These are phyloP conservation scores for Podila minutissima DNA, from an alignment of 192 early-diverging fungal species.

Conservation along the genomic window DNA sequence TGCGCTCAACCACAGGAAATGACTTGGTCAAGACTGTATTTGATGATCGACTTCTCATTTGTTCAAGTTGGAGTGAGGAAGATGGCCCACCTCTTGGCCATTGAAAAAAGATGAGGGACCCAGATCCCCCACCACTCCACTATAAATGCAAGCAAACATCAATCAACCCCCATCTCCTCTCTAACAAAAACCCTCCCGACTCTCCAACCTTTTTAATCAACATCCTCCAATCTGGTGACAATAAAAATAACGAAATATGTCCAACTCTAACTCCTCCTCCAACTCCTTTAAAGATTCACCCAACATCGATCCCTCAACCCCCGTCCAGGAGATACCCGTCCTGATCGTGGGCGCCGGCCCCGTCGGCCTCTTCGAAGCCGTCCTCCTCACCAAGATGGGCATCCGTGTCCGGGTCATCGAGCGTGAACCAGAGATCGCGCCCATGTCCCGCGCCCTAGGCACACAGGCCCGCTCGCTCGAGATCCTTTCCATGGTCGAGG, in stretches of 20 bases:
- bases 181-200: background rate
- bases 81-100: too few species aligned
- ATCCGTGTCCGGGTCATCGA: constrained; percentile 39
- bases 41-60: too few species aligned
- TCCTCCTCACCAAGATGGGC: constrained; percentile 43
- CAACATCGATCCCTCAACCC: background rate
- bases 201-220: background rate
- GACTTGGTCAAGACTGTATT: too few species aligned
- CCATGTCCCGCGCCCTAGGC: constrained; percentile 35
- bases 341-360: constrained; percentile 45
- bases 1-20: too few species aligned
- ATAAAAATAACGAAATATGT: background rate
- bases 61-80: too few species aligned
- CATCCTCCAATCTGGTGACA: background rate
- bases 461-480: constrained; percentile 42
- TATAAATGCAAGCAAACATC: too few species aligned
- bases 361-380: constrained; percentile 33
- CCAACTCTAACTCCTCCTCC: background rate
- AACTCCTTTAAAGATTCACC: background rate
- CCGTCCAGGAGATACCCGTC: constrained; percentile 10
- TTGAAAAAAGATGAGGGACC: too few species aligned
- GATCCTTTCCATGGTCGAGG: constrained; percentile 17
- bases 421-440: constrained; percentile 21
- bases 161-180: background rate
- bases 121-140: too few species aligned